phyloP scores from a whole-genome alignment of 495 filamentous ascomycete genomes.

The Rusavskia elegans region DNA sequence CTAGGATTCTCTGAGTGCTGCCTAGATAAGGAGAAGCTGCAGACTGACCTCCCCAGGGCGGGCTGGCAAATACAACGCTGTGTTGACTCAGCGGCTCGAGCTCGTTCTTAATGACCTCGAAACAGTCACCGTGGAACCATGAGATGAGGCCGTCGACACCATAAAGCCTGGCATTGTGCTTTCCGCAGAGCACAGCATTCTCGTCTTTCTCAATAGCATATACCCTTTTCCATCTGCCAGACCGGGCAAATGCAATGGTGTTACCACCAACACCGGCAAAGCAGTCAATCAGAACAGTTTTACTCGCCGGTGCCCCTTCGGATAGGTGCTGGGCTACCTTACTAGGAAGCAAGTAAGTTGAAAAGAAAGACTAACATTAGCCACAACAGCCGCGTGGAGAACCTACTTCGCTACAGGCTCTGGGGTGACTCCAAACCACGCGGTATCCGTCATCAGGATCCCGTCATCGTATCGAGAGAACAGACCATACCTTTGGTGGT shows the following conservation, averaged over 20 bases:
- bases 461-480: constrained; percentile 73
- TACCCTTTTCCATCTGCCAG: constrained; percentile 58
- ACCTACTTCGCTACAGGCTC: constrained; percentile 72
- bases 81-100: constrained; percentile 31
- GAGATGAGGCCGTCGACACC: constrained; percentile 65
- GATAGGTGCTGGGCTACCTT: constrained; percentile 65
- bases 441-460: constrained; percentile 76
- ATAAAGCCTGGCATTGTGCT: constrained; percentile 82
- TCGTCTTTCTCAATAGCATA: constrained; percentile 79
- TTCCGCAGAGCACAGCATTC: constrained; percentile 64
- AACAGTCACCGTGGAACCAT: constrained; percentile 74
- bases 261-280: constrained; percentile 92
- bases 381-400: not conserved
- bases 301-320: constrained; percentile 30
- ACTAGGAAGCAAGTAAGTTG: constrained; percentile 21
- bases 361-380: not conserved
- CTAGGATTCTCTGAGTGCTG: constrained; percentile 19
- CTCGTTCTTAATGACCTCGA: constrained; percentile 39
- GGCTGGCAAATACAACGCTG: constrained; percentile 72
- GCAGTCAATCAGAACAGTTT: constrained; percentile 56
- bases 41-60: constrained; percentile 75
- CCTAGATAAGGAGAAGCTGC: not conserved
- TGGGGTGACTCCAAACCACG: constrained; percentile 93
- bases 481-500: constrained; percentile 67
- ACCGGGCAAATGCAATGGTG: constrained; percentile 79